Evolutionary conservation across 148 eudicot species (phyloP), one percentile per base, ranked within the genome.

Genomic region (Fagopyrum esculentum): DNA sequence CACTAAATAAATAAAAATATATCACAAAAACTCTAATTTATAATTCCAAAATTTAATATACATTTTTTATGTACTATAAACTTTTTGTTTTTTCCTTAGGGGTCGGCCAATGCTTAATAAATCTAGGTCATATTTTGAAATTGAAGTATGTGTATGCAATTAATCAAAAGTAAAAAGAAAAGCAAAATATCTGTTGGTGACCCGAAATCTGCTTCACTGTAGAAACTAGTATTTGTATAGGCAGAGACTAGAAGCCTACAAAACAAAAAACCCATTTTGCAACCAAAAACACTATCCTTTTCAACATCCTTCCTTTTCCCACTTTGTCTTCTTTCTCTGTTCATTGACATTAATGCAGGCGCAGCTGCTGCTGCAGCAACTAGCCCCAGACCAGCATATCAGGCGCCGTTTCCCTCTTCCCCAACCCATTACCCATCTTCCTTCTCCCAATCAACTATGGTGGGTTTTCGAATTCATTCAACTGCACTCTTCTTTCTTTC

Each of bases 321-420:
- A 35, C 40, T 3, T 29, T 61, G 10, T 8, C 11, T 29, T 12
- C 43, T 10, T 8, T 9, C 30, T 15, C 11, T 10, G 43, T 29
- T 29, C 68, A 61, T 61, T 29, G 40, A 10, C 15, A 61, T 26
- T 61, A 26, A 61, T 61, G 30, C 9, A 61, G 68, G 68, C 13
- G 68, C 15, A 35, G 40, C 40, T 35, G 40, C 40, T 35, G 40
- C 40, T 1, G 40, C 40, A 29, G 43, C 9, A 57, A 57, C 30
- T 57, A 57, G 63, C 40, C 68, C 22, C 17, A 54, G 59, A 54
- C 13, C 68, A 61, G 68, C 68, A 61, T 26, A 60, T 10, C 68
- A 61, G 68, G 68, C 68, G 68, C 68, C 68, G 68, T 61, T 61
- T 29, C 68, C 68, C 64, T 8, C 64, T 16, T 5, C 29, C 66